These are phyloP conservation scores for Calonectria pseudoturangicola DNA, from an alignment of 2,329 filamentous ascomycete species.

Conservation along the genomic window DNA sequence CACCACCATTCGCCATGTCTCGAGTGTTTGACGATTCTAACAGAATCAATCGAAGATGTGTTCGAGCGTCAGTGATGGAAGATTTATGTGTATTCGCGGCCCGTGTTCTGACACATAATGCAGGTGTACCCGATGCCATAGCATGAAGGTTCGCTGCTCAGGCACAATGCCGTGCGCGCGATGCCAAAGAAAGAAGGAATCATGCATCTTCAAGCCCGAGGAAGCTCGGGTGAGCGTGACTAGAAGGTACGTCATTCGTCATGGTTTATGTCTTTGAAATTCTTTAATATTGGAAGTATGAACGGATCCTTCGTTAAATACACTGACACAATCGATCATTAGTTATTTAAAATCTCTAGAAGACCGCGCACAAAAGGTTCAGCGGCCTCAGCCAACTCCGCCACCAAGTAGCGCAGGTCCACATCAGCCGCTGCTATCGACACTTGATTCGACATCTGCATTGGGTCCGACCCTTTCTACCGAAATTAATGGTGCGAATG, in stretches of 20 bases:
- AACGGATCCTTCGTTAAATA: no score
- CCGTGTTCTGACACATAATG: not conserved
- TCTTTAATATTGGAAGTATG: no score
- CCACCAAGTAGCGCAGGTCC: not conserved
- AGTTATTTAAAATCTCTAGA: slow-evolving; percentile 23
- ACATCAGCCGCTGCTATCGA: not conserved
- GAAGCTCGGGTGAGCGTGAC: slow-evolving; percentile 9
- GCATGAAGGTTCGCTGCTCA: slow-evolving; percentile 11
- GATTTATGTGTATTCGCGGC: no score
- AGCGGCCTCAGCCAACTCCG: not conserved
- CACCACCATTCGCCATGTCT: not conserved
- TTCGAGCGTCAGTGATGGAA: slow-evolving; percentile 8
- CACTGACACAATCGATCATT: not conserved
- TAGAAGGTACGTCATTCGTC: not conserved
- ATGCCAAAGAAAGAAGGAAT: slow-evolving; percentile 18
- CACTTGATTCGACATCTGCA: not conserved
- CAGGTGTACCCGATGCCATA: slow-evolving; percentile 11
- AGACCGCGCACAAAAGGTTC: slow-evolving; percentile 4
- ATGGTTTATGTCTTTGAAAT: not conserved
- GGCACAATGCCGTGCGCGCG: not conserved
- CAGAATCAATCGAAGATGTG: not conserved
- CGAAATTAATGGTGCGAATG: not conserved
- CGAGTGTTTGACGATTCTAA: not conserved
- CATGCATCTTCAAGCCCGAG: slow-evolving; percentile 12
- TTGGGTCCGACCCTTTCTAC: not conserved